Evolutionary conservation across 2,329 filamentous ascomycete species (phyloP), one percentile per base, ranked within the genome.

Genomic region (Aureobasidium sp.): DNA sequence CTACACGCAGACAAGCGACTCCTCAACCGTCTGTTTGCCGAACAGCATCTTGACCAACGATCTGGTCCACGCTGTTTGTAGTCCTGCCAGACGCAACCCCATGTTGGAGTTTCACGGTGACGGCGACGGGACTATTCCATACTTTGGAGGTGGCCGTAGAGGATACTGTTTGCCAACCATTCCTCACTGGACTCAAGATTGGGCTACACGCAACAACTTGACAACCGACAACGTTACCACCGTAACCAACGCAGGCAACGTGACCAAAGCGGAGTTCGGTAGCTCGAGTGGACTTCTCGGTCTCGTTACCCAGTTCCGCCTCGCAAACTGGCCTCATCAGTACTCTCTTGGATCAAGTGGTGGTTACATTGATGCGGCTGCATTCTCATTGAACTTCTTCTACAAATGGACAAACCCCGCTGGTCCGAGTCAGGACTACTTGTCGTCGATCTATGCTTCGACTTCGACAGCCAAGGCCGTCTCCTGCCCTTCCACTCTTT

Each of bases 21-120:
- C 67, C 23, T 54, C 66, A n/a, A 27, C 54, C 16, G 36, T 50
- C n/a, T 74, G 73, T 65, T 45, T 67, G 18, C 67, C 69, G 7
- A 48, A 62, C 7, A 70, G 66, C 4, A 69, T 74, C 9, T 16
- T 64, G 23, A 70, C 72, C 40, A 64, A 64, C 48, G 45, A 65
- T 11, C 27, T 65, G 29, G 43, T 58, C 4, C 62, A 58, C 33
- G 16, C 27, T 20, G 25, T 33, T 13, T 78, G 76, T 68, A 67
- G 60, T 38, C 73, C 75, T 36, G 70, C 69, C 36, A 69, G 74
- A 40, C 68, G 61, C 8, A 76, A 78, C 33, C 81, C 78, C 0
- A 72, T 81, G 29, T 71, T 83, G 59, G 81, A 83, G 60, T 78
- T 82, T 42, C 82, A 84, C 62, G 82, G 81, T 23, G 74, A 73